Evolutionary conservation across 2,329 filamentous ascomycete species (phyloP).

Genomic region (Pseudogymnoascus sp.): DNA sequence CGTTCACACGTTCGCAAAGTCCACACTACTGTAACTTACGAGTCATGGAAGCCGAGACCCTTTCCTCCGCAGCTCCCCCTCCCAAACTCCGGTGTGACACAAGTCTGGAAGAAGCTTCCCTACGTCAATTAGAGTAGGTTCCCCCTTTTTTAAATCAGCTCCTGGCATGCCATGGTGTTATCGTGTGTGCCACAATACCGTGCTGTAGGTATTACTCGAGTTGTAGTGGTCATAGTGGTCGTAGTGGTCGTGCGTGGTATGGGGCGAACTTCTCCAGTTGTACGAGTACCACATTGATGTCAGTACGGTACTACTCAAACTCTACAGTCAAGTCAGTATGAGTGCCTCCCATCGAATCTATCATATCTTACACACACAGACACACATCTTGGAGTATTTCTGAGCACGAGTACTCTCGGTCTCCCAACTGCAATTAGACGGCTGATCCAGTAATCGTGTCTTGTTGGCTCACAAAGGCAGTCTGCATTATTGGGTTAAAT

Average conservation of each 20-base stretch:
- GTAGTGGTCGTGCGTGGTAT: background rate
- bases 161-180: background rate
- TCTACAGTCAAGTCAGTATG: background rate
- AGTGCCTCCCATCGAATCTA: background rate
- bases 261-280: background rate
- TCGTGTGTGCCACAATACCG: slow-evolving; percentile 1
- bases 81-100: background rate
- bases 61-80: background rate
- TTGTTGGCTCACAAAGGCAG: slow-evolving; percentile 1
- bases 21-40: background rate
- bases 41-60: slow-evolving; percentile 4
- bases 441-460: background rate
- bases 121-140: slow-evolving; percentile 5
- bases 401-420: background rate
- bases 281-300: background rate
- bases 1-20: background rate
- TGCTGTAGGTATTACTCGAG: background rate
- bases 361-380: background rate
- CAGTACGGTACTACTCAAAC: background rate
- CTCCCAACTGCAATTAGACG: background rate
- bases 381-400: background rate
- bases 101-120: slow-evolving; percentile 5
- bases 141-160: background rate
- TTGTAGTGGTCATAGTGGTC: background rate
- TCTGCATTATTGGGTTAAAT: slow-evolving; percentile 3